These are phyloP conservation scores for Penicillium sp. DNA, from an alignment of 2,329 filamentous ascomycete genomes.

Conservation along the genomic window DNA sequence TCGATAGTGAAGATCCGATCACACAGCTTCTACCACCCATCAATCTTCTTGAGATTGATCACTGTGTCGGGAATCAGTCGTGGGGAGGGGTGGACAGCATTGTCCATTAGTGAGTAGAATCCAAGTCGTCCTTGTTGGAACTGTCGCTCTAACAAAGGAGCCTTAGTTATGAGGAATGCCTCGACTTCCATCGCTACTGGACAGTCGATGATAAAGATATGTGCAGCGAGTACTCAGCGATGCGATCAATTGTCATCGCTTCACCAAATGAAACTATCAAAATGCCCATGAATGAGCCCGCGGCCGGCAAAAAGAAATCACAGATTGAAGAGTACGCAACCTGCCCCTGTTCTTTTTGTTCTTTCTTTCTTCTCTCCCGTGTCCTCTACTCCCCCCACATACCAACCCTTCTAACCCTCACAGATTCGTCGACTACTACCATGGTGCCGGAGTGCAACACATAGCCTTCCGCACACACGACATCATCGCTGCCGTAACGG, in stretches of 20 bases:
- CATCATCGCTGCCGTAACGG: conserved; percentile 70
- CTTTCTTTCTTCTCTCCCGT: background rate
- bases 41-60: conserved; percentile 75
- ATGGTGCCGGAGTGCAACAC: conserved; percentile 83
- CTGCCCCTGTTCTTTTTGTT: background rate
- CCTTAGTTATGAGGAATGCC: conserved; percentile 72
- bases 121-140: conserved; percentile 21
- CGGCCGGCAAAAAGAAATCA: conserved; percentile 75
- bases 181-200: conserved; percentile 94
- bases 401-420: conserved; percentile 1
- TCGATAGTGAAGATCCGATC: conserved; percentile 47
- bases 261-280: conserved; percentile 80
- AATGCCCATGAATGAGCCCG: conserved; percentile 96
- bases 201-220: conserved; percentile 86
- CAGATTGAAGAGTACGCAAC: conserved; percentile 78
- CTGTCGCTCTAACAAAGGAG: background rate
- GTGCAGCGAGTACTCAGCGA: conserved; percentile 82
- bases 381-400: background rate
- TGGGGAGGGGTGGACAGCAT: conserved; percentile 74
- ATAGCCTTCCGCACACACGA: conserved; percentile 78
- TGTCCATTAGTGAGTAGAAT: conserved; percentile 52
- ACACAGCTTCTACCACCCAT: conserved; percentile 58
- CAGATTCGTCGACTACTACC: conserved; percentile 71
- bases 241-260: conserved; percentile 83
- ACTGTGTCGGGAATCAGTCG: conserved; percentile 93